Evolutionary conservation across 441 rosid species (phyloP).

Genomic region (Eutrema salsugineum): DNA sequence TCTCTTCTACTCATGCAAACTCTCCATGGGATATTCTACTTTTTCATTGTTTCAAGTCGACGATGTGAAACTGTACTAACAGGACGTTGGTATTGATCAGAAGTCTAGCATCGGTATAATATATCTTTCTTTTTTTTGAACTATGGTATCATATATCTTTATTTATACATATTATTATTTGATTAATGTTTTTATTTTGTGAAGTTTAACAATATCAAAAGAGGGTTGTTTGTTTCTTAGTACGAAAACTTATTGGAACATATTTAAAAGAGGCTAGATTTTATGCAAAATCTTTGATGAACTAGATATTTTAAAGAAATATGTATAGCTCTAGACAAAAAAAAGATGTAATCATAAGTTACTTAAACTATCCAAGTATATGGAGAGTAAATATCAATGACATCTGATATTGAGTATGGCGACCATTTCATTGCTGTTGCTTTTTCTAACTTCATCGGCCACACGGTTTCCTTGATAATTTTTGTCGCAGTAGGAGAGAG

Average conservation of each 20-base stretch:
- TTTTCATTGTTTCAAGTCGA: neutral
- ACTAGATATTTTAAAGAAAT: neutral
- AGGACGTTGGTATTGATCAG: neutral
- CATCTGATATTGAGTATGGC: too few species aligned
- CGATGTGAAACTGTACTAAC: neutral
- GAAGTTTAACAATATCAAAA: neutral
- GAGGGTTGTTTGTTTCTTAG: neutral
- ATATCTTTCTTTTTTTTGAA: too few species aligned
- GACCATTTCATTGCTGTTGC: too few species aligned
- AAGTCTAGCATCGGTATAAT: neutral
- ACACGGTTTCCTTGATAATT: too few species aligned
- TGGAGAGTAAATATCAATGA: too few species aligned
- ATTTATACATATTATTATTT: neutral
- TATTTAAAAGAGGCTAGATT: neutral
- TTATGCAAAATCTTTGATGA: neutral
- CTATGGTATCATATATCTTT: neutral
- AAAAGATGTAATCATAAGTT: too few species aligned
- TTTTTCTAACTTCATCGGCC: too few species aligned
- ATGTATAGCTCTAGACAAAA: neutral
- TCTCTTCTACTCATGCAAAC: conserved; percentile 63
- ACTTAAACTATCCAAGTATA: too few species aligned
- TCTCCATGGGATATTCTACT: conserved; percentile 13
- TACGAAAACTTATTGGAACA: neutral
- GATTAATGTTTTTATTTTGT: neutral
- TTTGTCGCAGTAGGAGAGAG: too few species aligned